Percentiles rank a stretch among this genome's conserved stretches.
Conservation (phyloP, 371 early-diverging fungal genomes). For the Zopfochytrium polystomum region DNA sequence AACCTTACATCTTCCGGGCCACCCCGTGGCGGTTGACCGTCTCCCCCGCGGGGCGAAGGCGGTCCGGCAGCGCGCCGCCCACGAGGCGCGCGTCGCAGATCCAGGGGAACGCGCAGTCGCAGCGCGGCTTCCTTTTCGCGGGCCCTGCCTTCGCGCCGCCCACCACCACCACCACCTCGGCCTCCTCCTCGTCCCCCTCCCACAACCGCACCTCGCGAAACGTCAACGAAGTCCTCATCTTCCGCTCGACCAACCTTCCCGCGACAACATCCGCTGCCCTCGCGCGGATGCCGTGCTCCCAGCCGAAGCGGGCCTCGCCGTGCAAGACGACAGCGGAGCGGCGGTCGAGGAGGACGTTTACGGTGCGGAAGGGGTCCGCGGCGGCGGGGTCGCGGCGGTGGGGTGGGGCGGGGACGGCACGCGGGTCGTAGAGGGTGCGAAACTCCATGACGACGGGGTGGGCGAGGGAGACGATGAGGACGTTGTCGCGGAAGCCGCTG, state of each 20-base stretch:
- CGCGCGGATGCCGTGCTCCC: constrained; percentile 52
- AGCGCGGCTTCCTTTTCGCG: not conserved
- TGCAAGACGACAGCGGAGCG: constrained; percentile 46
- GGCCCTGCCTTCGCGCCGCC: not conserved
- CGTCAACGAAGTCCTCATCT: constrained; percentile 31
- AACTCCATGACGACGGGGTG: constrained; percentile 47
- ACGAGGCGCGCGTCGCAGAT: constrained; percentile 22
- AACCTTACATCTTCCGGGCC: no score
- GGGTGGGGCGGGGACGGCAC: not conserved
- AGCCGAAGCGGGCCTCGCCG: constrained; percentile 45
- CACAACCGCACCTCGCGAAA: constrained; percentile 28
- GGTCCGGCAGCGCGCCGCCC: constrained; percentile 13
- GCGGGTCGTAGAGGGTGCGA: constrained; percentile 17
- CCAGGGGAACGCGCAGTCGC: constrained; percentile 22
- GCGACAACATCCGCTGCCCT: constrained; percentile 46
- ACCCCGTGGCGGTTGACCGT: not conserved
- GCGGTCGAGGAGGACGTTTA: constrained; percentile 36
- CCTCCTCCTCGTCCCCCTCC: not conserved
- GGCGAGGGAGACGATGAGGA: constrained; percentile 41
- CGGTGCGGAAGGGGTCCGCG: constrained; percentile 1
- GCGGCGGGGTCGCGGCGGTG: not conserved
- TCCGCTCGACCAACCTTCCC: constrained; percentile 37
- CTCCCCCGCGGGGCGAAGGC: constrained; percentile 3
- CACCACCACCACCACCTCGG: not conserved
- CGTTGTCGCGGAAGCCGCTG: constrained; percentile 37